phyloP scores from a whole-genome alignment of 2,329 filamentous ascomycete species.

The Beauveria asiatica region DNA sequence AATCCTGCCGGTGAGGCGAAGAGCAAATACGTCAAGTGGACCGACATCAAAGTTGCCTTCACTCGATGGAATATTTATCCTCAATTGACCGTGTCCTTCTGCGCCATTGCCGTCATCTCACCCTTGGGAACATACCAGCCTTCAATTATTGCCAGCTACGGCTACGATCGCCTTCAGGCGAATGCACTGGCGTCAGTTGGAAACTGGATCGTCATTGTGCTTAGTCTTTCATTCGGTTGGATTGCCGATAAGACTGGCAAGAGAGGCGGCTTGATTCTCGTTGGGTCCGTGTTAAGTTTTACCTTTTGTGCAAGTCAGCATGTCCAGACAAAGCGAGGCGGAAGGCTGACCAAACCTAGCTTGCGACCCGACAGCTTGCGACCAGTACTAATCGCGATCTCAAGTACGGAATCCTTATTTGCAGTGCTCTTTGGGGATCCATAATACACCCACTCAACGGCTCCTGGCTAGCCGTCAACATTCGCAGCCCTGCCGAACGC shows the following conservation, averaged over 20 bases:
- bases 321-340: neutral
- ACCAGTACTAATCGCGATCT: neutral
- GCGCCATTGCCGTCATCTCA: neutral
- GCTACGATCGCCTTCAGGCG: neutral
- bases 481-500: conserved; percentile 20
- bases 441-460: conserved; percentile 15
- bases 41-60: neutral
- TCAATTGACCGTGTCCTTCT: neutral
- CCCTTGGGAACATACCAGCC: neutral
- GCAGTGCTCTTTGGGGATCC: neutral
- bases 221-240: neutral
- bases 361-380: neutral
- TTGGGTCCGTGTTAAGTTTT: neutral
- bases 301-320: neutral
- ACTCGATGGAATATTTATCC: neutral
- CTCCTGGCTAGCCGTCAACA: conserved; percentile 24
- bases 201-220: neutral
- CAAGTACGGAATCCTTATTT: neutral
- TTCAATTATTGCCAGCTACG: neutral
- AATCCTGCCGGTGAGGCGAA: neutral
- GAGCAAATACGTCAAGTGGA: neutral
- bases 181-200: neutral
- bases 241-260: neutral
- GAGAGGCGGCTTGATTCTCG: neutral
- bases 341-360: neutral